Percentiles rank a stretch among this genome's conserved stretches.
phyloP scores from a whole-genome alignment of 2,329 filamentous ascomycete genomes.

The Colletotrichum tabaci region DNA sequence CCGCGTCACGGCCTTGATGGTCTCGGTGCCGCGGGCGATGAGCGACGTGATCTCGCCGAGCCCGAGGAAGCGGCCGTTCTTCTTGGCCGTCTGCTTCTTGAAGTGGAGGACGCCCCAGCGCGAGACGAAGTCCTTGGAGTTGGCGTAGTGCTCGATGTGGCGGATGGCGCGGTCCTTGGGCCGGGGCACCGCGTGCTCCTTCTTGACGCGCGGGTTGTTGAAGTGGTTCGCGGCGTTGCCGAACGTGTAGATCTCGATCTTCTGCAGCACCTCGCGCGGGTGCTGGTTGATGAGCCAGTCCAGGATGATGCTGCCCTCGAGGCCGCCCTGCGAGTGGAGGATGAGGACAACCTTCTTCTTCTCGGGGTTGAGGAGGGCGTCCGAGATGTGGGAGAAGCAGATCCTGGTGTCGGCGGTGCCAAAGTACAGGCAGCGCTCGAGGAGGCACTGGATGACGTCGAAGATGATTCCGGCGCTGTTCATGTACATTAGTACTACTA shows the following conservation, averaged over 20 bases:
- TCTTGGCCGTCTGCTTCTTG: constrained; percentile 16
- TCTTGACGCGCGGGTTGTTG: constrained; percentile 74
- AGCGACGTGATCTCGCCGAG: background rate
- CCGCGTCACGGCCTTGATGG: background rate
- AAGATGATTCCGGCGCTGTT: constrained; percentile 74
- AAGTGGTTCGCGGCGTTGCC: constrained; percentile 86
- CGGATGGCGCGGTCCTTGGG: constrained; percentile 69
- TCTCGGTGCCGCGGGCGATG: background rate
- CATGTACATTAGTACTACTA: background rate
- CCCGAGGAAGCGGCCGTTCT: constrained; percentile 4
- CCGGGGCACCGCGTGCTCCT: background rate
- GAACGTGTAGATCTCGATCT: constrained; percentile 84
- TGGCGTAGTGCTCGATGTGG: constrained; percentile 86
- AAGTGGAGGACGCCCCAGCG: constrained; percentile 83
- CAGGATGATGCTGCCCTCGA: constrained; percentile 79
- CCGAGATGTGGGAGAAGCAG: constrained; percentile 74
- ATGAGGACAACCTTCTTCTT: constrained; percentile 81
- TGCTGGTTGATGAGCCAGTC: constrained; percentile 84
- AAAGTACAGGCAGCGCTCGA: constrained; percentile 82
- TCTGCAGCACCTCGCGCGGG: constrained; percentile 73
- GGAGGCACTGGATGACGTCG: constrained; percentile 82
- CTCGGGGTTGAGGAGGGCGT: constrained; percentile 71
- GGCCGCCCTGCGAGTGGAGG: constrained; percentile 83
- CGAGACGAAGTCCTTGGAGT: constrained; percentile 82
- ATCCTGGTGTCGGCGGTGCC: constrained; percentile 77